Evolutionary conservation across 257 asterid species (phyloP).

Genomic region (Solanum chilense): DNA sequence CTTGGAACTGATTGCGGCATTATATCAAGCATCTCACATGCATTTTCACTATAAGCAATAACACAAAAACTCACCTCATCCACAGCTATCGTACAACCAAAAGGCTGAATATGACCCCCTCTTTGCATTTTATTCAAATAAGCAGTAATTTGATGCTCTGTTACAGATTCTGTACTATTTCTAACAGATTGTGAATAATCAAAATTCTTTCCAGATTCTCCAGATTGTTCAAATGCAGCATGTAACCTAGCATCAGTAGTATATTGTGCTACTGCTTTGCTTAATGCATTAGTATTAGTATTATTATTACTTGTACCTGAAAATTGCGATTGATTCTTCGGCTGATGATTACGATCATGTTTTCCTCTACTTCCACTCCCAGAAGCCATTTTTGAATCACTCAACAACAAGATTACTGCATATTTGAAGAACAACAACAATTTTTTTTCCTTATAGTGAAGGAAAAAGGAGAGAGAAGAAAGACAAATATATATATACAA

Average conservation of each 20-base stretch:
- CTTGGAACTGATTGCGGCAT: constrained; percentile 38
- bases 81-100: constrained; percentile 40
- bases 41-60: constrained; percentile 39
- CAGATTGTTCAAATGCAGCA: constrained; percentile 45
- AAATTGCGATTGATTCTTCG: constrained; percentile 15
- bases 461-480: neutral
- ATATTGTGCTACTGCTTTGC: constrained; percentile 47
- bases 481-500: neutral
- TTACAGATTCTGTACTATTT: constrained; percentile 21
- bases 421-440: neutral
- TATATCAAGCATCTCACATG: constrained; percentile 37
- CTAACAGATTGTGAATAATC: constrained; percentile 33
- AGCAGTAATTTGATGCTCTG: constrained; percentile 45
- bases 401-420: neutral
- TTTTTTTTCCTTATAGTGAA: neutral
- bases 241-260: constrained; percentile 39
- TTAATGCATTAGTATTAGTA: constrained; percentile 22
- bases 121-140: constrained; percentile 44
- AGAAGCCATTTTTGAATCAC: neutral
- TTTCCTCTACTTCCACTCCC: neutral
- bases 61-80: constrained; percentile 25
- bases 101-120: constrained; percentile 44
- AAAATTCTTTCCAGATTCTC: constrained; percentile 30
- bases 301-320: constrained; percentile 26
- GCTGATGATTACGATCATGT: neutral